Evolutionary conservation across 768 basidiomycete species (phyloP).

Genomic region (Hypsizygus marmoreus): DNA sequence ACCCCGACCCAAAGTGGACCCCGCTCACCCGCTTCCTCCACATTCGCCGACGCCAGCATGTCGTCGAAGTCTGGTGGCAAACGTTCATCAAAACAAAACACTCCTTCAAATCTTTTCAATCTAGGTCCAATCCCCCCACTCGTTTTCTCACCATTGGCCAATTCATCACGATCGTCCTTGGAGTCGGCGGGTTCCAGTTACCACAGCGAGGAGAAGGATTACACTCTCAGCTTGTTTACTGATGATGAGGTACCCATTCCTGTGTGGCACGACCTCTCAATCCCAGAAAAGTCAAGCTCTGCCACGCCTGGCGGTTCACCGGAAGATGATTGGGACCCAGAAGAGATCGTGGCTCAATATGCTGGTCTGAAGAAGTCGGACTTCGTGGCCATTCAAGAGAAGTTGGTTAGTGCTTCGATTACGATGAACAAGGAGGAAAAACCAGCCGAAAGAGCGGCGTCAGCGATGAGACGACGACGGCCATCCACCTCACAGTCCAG

Average conservation of each 20-base stretch:
- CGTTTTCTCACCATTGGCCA: constrained; percentile 69
- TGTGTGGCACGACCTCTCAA: constrained; percentile 66
- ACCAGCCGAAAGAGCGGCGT: constrained; percentile 65
- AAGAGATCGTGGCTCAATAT: constrained; percentile 65
- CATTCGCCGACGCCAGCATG: constrained; percentile 44
- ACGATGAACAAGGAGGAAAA: constrained; percentile 55
- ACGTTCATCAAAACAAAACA: constrained; percentile 59
- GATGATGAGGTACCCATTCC: constrained; percentile 50
- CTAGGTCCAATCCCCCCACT: constrained; percentile 56
- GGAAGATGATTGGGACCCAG: constrained; percentile 59
- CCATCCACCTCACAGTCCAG: constrained; percentile 86
- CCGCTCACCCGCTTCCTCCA: constrained; percentile 57
- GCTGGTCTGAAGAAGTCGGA: constrained; percentile 73
- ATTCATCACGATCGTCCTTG: constrained; percentile 78
- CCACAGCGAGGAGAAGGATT: constrained; percentile 64
- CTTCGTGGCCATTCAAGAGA: constrained; percentile 73
- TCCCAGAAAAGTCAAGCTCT: constrained; percentile 48
- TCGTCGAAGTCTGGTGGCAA: constrained; percentile 40
- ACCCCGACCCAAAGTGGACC: constrained; percentile 65
- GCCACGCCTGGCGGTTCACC: constrained; percentile 51
- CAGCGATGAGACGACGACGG: constrained; percentile 66
- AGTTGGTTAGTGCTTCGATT: constrained; percentile 63
- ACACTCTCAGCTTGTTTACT: constrained; percentile 53
- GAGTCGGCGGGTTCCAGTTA: constrained; percentile 85
- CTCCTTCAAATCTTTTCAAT: constrained; percentile 52